Base-by-base conservation (phyloP, 176 grass and related monocot species). In the Musa beccarii region DNA sequence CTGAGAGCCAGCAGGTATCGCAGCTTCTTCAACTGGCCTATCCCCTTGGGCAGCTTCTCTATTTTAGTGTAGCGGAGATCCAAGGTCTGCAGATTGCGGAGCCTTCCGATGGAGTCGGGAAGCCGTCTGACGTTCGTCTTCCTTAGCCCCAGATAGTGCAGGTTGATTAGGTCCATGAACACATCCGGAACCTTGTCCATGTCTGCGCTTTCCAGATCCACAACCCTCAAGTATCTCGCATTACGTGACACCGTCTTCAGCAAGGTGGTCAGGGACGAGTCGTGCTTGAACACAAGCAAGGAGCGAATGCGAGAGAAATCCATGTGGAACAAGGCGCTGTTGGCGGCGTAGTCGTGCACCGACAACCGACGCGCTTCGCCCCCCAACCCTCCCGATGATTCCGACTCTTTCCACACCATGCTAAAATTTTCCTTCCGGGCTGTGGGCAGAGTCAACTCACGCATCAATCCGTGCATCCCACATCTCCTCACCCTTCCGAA, bases 31-130 rank as follows among this genome's bases (percentile, higher is more conserved):
- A 88, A 63, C 69, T 79, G 69, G 54, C 67, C 76, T 10, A 70
- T 9, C 1, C 69, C 79, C 53, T 65, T 54, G 3, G 86, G 86
- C 9, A 89, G 63, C 11, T 82, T 71, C 20, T 69, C 8, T 19
- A 89, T 55, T 16, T 61, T 51, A 43, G 80, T 66, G 65, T 59
- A 20, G 17, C 77, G 55, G 11, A 85, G 70, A 71, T 85, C 72
- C 49, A 85, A 68, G 4, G 71, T 89, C 73, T 89, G 79, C 11
- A 89, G 75, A 66, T 79, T 84, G 10, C 52, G 24, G 61, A 89
- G 83, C 53, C 78, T 89, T 8, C 70, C 75, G 1, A 89, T 26
- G 15, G 69, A 82, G 63, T 73, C 79, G 3, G 86, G 53, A 79
- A 89, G 85, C 50, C 54, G 59, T 22, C 59, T 79, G 26, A 89